Base-by-base conservation (phyloP, 2,329 filamentous ascomycete genomes). In the Aspergillus fumigatiaffinis region DNA sequence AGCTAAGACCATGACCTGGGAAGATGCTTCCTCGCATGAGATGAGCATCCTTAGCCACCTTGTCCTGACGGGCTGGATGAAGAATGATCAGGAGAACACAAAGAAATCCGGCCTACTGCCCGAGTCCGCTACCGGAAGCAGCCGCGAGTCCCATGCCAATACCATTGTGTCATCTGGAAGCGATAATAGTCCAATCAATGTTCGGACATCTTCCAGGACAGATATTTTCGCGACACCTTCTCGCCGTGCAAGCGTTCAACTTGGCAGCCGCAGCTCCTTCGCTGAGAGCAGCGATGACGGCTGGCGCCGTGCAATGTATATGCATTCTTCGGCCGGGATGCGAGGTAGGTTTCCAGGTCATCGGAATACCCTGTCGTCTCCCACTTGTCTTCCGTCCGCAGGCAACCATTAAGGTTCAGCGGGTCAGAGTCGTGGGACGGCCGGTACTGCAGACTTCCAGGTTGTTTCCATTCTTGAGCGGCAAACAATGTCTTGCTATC, bases 291-390 rank as follows among this genome's bases (percentile, higher is more conserved):
- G 50, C 23, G 51, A 57, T 25, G 53, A 29, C 7, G 38, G 52
- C 42, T 64, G 61, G 61, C 53, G 53, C 23, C 57, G 60, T 23
- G 60, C 53, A 32, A 21, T 64, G 3, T 53, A 61, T 17, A 23
- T 63, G 14, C 50, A 53, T n/a, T 60, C 62, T 12, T 42, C 53
- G 7, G 21, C 17, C 4, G 57, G 53, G 28, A 29, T 48, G 4
- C 54, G 53, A 20, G 53, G 54, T 23, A 32, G 60, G 2, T 44
- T 54, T n/a, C 49, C 50, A 23, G 58, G 57, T 4, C 64, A 67
- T 53, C 60, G 65, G 12, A 63, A 60, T 51, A 66, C 65, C 26
- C 51, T 63, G 50, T 68, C 66, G 3, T 65, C 66, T 20, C 66
- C 66, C 12, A 60, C 56, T 52, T 62, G 60, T 29, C 50, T 66